phyloP scores from a whole-genome alignment of 2,329 filamentous ascomycete species.

The Hypoxylon sp. region DNA sequence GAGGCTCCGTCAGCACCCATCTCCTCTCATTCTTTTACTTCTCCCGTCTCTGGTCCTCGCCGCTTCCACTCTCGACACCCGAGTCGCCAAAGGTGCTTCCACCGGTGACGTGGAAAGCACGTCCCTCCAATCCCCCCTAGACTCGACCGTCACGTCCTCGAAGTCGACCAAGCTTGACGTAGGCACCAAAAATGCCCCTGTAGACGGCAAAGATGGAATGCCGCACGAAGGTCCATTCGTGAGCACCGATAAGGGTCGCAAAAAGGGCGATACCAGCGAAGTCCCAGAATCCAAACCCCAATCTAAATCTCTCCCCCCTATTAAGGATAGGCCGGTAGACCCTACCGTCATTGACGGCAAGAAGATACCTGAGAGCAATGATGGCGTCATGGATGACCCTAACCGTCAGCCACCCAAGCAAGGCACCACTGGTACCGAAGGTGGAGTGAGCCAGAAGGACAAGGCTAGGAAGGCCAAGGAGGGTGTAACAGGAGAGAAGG shows the following conservation, averaged over 20 bases:
- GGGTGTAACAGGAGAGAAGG: slow-evolving; percentile 71
- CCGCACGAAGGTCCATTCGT: slow-evolving; percentile 89
- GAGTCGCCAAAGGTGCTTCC: slow-evolving; percentile 35
- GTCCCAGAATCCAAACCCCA: slow-evolving; percentile 53
- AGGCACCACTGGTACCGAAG: slow-evolving; percentile 88
- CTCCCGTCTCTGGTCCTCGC: slow-evolving; percentile 46
- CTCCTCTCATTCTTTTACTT: slow-evolving; percentile 47
- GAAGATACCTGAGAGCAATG: slow-evolving; percentile 71
- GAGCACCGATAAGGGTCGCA: slow-evolving; percentile 62
- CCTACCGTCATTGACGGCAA: slow-evolving; percentile 68
- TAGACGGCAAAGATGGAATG: slow-evolving; percentile 93
- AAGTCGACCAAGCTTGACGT: slow-evolving; percentile 55
- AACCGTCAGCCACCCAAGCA: slow-evolving; percentile 79
- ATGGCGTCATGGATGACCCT: slow-evolving; percentile 95
- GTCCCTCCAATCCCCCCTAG: slow-evolving; percentile 36
- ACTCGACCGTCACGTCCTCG: slow-evolving; percentile 52
- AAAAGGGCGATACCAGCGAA: slow-evolving; percentile 51
- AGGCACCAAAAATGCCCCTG: slow-evolving; percentile 80
- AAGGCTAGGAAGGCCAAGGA: slow-evolving; percentile 79
- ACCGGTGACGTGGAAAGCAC: slow-evolving; percentile 30
- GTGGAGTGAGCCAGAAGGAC: slow-evolving; percentile 88
- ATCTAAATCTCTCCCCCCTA: slow-evolving; percentile 55
- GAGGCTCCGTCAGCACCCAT: slow-evolving; percentile 46
- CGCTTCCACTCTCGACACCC: slow-evolving; percentile 40
- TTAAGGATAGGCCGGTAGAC: slow-evolving; percentile 65